Evolutionary conservation across 2,329 filamentous ascomycete species (phyloP).

Genomic region (Cytospora mali): DNA sequence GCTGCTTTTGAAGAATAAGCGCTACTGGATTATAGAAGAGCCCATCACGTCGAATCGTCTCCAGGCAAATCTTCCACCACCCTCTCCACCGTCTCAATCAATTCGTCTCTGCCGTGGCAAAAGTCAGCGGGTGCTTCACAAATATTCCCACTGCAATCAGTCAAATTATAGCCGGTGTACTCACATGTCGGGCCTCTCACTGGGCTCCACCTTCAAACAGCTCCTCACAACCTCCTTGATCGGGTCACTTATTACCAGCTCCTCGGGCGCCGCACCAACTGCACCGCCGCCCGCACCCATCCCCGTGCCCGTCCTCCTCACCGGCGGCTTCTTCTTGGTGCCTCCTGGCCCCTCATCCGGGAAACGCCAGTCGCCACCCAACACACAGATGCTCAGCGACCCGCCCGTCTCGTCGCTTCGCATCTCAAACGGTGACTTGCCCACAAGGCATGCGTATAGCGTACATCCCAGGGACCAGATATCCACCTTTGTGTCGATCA

Average conservation of each 20-base stretch:
- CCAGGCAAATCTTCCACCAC: slow-evolving; percentile 70
- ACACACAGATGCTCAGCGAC: slow-evolving; percentile 85
- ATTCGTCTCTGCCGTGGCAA: slow-evolving; percentile 55
- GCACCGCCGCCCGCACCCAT: slow-evolving; percentile 34
- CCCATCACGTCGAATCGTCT: slow-evolving; percentile 41
- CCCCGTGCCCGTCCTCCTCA: slow-evolving; percentile 34
- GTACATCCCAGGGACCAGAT: slow-evolving; percentile 98
- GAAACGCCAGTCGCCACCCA: slow-evolving; percentile 95
- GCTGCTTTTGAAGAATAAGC: background rate
- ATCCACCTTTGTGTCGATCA: slow-evolving; percentile 95
- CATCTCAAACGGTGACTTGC: slow-evolving; percentile 95
- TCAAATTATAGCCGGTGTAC: background rate
- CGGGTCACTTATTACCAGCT: slow-evolving; percentile 70
- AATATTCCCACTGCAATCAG: background rate
- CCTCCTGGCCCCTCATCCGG: slow-evolving; percentile 78
- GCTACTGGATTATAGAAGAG: background rate
- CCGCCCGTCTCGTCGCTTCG: slow-evolving; percentile 95
- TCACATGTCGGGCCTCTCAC: slow-evolving; percentile 78
- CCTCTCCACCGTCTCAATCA: slow-evolving; percentile 77
- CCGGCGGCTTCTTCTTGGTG: slow-evolving; percentile 46
- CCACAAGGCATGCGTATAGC: slow-evolving; percentile 94
- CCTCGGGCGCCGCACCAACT: slow-evolving; percentile 40
- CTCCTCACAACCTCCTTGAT: slow-evolving; percentile 86
- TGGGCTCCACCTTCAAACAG: slow-evolving; percentile 85
- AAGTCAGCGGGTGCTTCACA: background rate